Evolutionary conservation across 2,329 filamentous ascomycete species (phyloP), one percentile per base, ranked within the genome.

Genomic region (Colletotrichum navitas): DNA sequence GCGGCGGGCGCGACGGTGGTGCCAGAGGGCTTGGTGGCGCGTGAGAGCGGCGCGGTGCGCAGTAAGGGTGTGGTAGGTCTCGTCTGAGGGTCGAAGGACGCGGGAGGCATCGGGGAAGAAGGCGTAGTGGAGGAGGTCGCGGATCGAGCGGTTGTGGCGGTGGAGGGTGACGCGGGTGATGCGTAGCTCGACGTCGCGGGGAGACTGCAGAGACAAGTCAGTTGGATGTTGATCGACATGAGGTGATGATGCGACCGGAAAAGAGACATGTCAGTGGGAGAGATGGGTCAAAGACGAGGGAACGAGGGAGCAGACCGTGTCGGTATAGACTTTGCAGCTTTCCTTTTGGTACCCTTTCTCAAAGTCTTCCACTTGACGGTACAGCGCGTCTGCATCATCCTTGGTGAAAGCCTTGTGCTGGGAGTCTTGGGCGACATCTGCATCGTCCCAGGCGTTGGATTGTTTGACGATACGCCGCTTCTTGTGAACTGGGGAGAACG

Each of bases 161-260:
- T 63, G 41, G n/a, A 67, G 39, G 6, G 58, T 47, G n/a, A 49
- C 32, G 49, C 65, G 49, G 7, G 43, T 34, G 29, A 67, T 67
- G 1, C 36, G n/a, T 4, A 67, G 32, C 5, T 67, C 65, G 8
- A 63, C 4, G 2, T 67, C 58, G 24, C 36, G 45, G 11, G 56
- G 29, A 16, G 58, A 32, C 65, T 67, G 21, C 11, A 6, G 2
- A 14, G 0, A 14, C 2, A 16, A 24, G 36, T 64, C 26, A 64
- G 62, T 39, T 45, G 5, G 18, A 7, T 2, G 3, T n/a, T 14
- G 5, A 7, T 18, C 16, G 16, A 43, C 2, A 14, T 3, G 14
- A 5, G 36, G 29, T 29, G 29, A 29, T 29, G 39, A 18, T 16
- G 39, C 5, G 24, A 14, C 24, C 24, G 12, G 5, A 18, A 24